Evolutionary conservation across 768 basidiomycete species (phyloP), one percentile per base, ranked within the genome.

Genomic region (Tremella yokohamensis): DNA sequence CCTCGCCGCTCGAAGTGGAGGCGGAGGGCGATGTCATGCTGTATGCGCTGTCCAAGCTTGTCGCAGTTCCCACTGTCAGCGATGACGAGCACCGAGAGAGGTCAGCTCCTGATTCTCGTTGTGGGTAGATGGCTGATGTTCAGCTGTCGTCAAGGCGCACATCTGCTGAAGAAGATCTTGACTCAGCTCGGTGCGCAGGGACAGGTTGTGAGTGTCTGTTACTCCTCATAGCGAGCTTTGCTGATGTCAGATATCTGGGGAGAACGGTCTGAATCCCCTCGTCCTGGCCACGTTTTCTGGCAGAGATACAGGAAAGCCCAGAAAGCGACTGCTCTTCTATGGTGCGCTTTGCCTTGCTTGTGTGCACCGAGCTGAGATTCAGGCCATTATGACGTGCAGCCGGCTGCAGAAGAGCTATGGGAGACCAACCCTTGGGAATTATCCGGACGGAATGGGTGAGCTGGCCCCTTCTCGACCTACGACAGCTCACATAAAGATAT

Each of bases 371-470:
- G 54, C 58, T 60, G 22, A 58, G 22, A 20, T 26, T 19, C 38
- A 74, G 74, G 90, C 1, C 96, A 99, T 74, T 99, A 98, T 78
- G 96, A 99, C 66, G 90, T 98, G n/a, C 89, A 98, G 49, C 80
- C 87, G 0, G 91, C 92, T 0, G 84, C 84, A 0, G 76, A 79
- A 9, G 79, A 83, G 6, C 84, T 85, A 12, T 97, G 94, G 94
- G 77, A 81, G 19, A 85, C 87, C 1, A 85, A 90, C 58, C 94
- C 96, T 0, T 99, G 90, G 78, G 80, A 78, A 7, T 77, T 97
- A 61, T 83, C 83, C 0, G 91, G 91, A 1, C 82, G 84, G 11
- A 91, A 97, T 67, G 94, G 93, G 19, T 84, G 89, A 45, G 90
- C 57, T 34, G 45, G 34, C 25, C n/a, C 51, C 6, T 38, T 2